Evolutionary conservation across 1,284 basidiomycete genomes (phyloP), one percentile per base, ranked within the genome.

Genomic region (Sphaerobolus stellatus): DNA sequence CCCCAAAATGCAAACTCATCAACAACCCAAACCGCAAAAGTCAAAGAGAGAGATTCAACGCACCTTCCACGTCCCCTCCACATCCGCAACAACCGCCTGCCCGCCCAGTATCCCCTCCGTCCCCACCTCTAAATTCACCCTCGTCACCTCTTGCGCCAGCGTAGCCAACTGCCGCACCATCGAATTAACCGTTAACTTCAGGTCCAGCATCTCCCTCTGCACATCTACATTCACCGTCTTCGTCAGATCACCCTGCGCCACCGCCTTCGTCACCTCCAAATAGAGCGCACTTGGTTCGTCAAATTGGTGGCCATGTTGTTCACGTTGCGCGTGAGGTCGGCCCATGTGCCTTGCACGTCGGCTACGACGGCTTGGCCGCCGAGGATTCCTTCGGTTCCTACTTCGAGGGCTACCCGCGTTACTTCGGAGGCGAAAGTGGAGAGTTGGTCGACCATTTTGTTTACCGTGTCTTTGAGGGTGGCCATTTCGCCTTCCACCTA

Each of bases 261-360:
- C 40, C 9, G 40, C 40, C n/a, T 43, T 43, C 8, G 40, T 43
- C 9, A 43, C 40, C 65, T 92, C 86, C 1, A 96, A 59, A 98
- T 98, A 56, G 93, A 94, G 62, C 95, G 88, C 61, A 98, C 96
- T 82, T 99, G 96, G 64, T 94, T 90, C 1, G 96, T 98, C 63
- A 98, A 76, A 69, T 96, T 96, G 50, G 83, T 84, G 0, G 94
- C 94, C 84, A 89, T 94, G 86, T 90, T 92, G 78, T 89, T 95
- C 61, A 95, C 93, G 63, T 94, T 94, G 55, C 86, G 78, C 8
- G 94, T 94, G 67, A 96, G 77, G 69, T 94, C 92, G 13, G 90
- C 90, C 93, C 94, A 96, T 2, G 92, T 94, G 30, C 94, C 94
- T 68, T 95, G 90, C 2, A 94, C 94, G 56, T 93, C 94, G 54